Evolutionary conservation across 306 rosid genomes (phyloP).

Genomic region (Cicer cuneatum): DNA sequence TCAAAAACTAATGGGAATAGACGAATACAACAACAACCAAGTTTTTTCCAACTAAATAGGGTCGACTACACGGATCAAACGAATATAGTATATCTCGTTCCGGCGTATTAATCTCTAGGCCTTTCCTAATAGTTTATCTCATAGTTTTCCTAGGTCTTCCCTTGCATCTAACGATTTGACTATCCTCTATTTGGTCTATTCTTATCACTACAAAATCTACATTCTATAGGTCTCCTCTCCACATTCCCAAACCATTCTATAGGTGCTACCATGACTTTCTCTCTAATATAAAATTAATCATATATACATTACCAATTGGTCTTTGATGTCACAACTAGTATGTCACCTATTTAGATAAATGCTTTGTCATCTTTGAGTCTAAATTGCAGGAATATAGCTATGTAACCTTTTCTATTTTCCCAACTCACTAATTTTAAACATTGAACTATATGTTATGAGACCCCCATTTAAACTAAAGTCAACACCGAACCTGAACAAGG

Average conservation of each 20-base stretch:
- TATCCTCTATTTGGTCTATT: too few relatives aligned
- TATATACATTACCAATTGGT: not conserved
- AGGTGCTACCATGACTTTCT: too few relatives aligned
- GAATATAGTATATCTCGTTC: too few relatives aligned
- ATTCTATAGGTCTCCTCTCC: too few relatives aligned
- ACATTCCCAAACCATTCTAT: too few relatives aligned
- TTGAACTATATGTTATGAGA: constrained; percentile 1
- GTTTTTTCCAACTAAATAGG: too few relatives aligned
- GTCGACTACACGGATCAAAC: too few relatives aligned
- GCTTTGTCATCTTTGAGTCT: constrained; percentile 27
- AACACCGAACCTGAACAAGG: constrained; percentile 1
- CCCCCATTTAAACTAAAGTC: not conserved
- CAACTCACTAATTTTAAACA: constrained; percentile 21
- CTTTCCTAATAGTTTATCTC: too few relatives aligned
- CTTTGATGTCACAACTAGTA: not conserved
- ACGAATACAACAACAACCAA: not conserved
- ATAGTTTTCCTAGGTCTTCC: too few relatives aligned
- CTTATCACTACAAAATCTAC: too few relatives aligned
- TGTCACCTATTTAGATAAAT: not conserved
- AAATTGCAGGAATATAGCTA: not conserved
- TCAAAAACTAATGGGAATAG: constrained; percentile 3
- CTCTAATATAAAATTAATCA: not conserved
- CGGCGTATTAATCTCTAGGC: too few relatives aligned
- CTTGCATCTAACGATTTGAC: too few relatives aligned
- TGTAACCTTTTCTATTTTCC: constrained; percentile 22